phyloP scores from a whole-genome alignment of 257 asterid species.

The Mitragyna speciosa region DNA sequence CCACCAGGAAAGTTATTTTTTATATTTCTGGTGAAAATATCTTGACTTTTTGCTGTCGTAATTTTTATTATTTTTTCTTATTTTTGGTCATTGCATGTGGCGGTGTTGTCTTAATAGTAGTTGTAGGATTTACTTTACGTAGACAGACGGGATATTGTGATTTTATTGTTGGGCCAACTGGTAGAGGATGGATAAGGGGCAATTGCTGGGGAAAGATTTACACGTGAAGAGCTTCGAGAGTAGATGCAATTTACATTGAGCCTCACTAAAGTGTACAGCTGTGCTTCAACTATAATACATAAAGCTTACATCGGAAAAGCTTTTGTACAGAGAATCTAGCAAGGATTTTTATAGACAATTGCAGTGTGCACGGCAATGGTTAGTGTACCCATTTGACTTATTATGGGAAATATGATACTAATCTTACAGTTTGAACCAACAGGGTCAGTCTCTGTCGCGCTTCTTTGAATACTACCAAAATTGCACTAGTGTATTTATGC shows the following conservation, averaged over 20 bases:
- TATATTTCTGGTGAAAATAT: background rate
- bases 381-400: background rate
- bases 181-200: background rate
- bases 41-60: background rate
- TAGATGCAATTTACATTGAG: background rate
- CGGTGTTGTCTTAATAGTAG: background rate
- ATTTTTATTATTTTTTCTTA: too few species aligned
- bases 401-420: background rate
- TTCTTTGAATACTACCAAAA: background rate
- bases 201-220: constrained; percentile 1
- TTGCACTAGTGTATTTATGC: background rate
- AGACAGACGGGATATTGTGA: background rate
- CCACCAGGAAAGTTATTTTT: background rate
- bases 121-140: background rate
- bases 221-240: background rate
- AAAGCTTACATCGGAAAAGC: background rate
- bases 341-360: background rate
- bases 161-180: background rate
- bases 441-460: background rate
- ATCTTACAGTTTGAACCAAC: background rate
- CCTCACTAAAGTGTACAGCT: constrained; percentile 17
- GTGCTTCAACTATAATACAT: background rate
- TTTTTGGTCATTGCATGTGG: background rate
- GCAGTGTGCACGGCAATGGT: background rate
- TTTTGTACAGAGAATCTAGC: constrained; percentile 9